A percentile compares a stretch with the other conserved stretches of the same genome.
Evolutionary conservation across 768 basidiomycete genomes (phyloP).

Genomic region (Sarcomyxa edulis): DNA sequence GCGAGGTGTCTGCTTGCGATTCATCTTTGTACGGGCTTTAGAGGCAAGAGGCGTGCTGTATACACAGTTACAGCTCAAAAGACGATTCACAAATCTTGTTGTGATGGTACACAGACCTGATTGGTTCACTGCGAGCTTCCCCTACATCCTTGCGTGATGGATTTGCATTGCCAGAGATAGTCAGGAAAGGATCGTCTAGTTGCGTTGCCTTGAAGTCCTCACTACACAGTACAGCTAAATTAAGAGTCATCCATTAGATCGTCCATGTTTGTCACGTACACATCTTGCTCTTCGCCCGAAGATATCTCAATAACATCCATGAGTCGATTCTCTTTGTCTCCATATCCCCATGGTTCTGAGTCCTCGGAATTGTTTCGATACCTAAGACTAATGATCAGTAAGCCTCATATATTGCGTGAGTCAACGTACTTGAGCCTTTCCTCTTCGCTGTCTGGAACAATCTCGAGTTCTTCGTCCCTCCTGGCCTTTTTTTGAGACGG

Average conservation of each 20-base stretch:
- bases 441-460: constrained; percentile 47
- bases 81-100: too few species aligned
- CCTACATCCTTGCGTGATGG: too few species aligned
- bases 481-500: background rate
- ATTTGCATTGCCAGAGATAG: too few species aligned
- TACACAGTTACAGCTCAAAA: too few species aligned
- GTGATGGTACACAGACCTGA: too few species aligned
- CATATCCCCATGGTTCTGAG: background rate
- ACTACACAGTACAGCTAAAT: too few species aligned
- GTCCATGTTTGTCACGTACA: constrained; percentile 18
- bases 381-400: background rate
- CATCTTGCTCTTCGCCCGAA: constrained; percentile 40
- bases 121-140: too few species aligned
- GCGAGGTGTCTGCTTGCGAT: constrained; percentile 11
- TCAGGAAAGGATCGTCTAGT: too few species aligned
- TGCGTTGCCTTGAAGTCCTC: too few species aligned
- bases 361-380: background rate
- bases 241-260: constrained; percentile 12
- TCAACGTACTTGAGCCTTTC: constrained; percentile 29
- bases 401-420: background rate
- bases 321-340: constrained; percentile 1
- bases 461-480: constrained; percentile 13
- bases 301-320: constrained; percentile 50
- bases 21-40: too few species aligned
- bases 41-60: too few species aligned